Percentiles rank a stretch among this genome's conserved stretches.
Conservation (phyloP, 2,329 filamentous ascomycete species). For the Sclerotinia nivalis region DNA sequence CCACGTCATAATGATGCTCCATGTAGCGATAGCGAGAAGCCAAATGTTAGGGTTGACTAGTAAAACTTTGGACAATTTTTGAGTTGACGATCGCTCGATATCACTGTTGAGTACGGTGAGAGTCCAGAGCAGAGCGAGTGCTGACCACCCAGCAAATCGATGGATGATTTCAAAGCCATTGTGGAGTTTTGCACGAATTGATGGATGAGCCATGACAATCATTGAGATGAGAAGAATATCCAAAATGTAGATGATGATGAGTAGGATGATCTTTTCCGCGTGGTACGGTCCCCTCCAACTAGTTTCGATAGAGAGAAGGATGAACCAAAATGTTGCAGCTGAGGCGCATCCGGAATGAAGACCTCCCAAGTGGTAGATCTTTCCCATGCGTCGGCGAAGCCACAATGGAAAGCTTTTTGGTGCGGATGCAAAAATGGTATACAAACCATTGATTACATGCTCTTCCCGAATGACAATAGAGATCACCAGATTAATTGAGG, state of each 20-base stretch:
- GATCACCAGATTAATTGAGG: slow-evolving; percentile 41
- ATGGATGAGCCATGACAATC: slow-evolving; percentile 63
- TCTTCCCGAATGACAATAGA: slow-evolving; percentile 57
- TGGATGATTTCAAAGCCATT: slow-evolving; percentile 71
- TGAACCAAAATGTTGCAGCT: slow-evolving; percentile 51
- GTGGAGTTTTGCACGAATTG: slow-evolving; percentile 62
- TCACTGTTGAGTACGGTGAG: slow-evolving; percentile 59
- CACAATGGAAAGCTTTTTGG: slow-evolving; percentile 49
- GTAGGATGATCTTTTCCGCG: slow-evolving; percentile 49
- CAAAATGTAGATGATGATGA: slow-evolving; percentile 58
- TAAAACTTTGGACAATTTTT: slow-evolving; percentile 42
- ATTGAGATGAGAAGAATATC: slow-evolving; percentile 59
- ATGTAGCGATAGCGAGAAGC: slow-evolving; percentile 64
- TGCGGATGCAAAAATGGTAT: slow-evolving; percentile 49
- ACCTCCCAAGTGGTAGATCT: slow-evolving; percentile 56
- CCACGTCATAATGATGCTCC: slow-evolving; percentile 72
- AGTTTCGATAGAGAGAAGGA: slow-evolving; percentile 43
- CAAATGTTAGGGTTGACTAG: slow-evolving; percentile 60
- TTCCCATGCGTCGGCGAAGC: slow-evolving; percentile 50
- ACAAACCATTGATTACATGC: slow-evolving; percentile 53
- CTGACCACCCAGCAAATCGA: slow-evolving; percentile 72
- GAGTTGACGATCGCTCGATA: slow-evolving; percentile 43
- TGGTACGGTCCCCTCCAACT: slow-evolving; percentile 33
- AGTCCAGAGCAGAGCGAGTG: slow-evolving; percentile 64
- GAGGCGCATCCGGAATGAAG: slow-evolving; percentile 54